Percentiles rank a stretch among this genome's conserved stretches.
These are phyloP conservation scores for Pseudonectria foliicola DNA, from an alignment of 2,329 filamentous ascomycete genomes.

Conservation along the genomic window DNA sequence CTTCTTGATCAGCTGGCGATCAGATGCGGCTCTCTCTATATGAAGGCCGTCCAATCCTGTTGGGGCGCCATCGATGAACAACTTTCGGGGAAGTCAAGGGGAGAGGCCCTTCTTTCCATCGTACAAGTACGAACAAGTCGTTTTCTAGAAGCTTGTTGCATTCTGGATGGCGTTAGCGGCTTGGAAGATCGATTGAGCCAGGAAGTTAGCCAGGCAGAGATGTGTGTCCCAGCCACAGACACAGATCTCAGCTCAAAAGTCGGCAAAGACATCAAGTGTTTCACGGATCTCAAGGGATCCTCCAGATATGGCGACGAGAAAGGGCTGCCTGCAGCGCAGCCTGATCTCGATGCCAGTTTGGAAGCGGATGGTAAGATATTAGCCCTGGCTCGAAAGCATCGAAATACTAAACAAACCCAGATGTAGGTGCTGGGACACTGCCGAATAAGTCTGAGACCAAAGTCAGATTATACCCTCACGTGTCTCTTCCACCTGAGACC, in stretches of 20 bases:
- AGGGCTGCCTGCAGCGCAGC: slow-evolving; percentile 1
- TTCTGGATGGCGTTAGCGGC: slow-evolving; percentile 51
- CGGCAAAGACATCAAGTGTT: slow-evolving; percentile 1
- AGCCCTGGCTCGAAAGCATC: neutral
- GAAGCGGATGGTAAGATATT: slow-evolving; percentile 14
- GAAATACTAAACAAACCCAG: slow-evolving; percentile 11
- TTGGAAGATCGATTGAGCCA: slow-evolving; percentile 47
- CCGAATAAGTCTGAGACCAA: slow-evolving; percentile 31
- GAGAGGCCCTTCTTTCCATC: slow-evolving; percentile 45
- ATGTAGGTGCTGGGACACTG: slow-evolving; percentile 10
- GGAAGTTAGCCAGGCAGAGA: slow-evolving; percentile 31
- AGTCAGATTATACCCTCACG: slow-evolving; percentile 52
- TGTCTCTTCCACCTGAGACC: slow-evolving; percentile 50
- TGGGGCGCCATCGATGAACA: slow-evolving; percentile 63
- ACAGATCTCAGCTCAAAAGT: too few species aligned
- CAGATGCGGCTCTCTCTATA: slow-evolving; percentile 67
- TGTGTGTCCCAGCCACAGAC: neutral
- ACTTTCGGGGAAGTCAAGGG: slow-evolving; percentile 36
- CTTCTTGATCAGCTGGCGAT: slow-evolving; percentile 56
- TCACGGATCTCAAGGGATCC: slow-evolving; percentile 11
- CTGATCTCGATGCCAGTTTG: slow-evolving; percentile 3
- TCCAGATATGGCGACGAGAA: slow-evolving; percentile 9
- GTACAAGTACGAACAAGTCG: slow-evolving; percentile 50
- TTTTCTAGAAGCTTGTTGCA: slow-evolving; percentile 53
- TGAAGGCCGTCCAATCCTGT: slow-evolving; percentile 66